A percentile compares a stretch with the other conserved stretches of the same genome.
Conservation (phyloP, 495 filamentous ascomycete species). For the Lepraria neglecta region DNA sequence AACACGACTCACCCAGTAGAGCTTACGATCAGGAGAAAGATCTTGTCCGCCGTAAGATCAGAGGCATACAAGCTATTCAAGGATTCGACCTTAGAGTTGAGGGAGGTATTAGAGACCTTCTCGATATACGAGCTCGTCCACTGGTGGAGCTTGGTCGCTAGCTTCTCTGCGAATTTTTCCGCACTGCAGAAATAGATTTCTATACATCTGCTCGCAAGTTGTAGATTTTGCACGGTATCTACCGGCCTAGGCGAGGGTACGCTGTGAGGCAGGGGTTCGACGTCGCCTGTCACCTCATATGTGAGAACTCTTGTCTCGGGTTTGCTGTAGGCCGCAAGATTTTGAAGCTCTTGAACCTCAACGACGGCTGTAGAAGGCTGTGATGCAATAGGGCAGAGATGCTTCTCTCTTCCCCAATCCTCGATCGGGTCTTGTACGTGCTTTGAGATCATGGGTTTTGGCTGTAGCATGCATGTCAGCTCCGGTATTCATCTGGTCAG, state of each 20-base stretch:
- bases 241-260: too few species aligned
- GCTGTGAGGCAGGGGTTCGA: too few species aligned
- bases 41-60: conserved; percentile 15
- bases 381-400: background rate
- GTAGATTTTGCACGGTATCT: too few species aligned
- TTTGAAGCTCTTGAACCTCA: background rate
- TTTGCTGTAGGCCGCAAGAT: background rate
- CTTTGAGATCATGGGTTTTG: conserved; percentile 30
- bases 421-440: conserved; percentile 30
- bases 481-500: background rate
- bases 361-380: background rate
- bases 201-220: background rate
- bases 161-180: conserved; percentile 27
- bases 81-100: conserved; percentile 5
- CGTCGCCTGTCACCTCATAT: too few species aligned
- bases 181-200: conserved; percentile 28
- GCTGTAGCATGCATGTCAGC: conserved; percentile 18
- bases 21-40: conserved; percentile 23
- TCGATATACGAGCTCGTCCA: conserved; percentile 10
- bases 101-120: background rate
- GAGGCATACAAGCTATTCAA: conserved; percentile 18
- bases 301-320: background rate
- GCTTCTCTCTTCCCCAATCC: conserved; percentile 26
- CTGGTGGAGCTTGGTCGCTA: conserved; percentile 24
- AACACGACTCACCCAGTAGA: conserved; percentile 19